Conservation (phyloP, 176 grass and related monocot species). For the Carex scoparia region DNA sequence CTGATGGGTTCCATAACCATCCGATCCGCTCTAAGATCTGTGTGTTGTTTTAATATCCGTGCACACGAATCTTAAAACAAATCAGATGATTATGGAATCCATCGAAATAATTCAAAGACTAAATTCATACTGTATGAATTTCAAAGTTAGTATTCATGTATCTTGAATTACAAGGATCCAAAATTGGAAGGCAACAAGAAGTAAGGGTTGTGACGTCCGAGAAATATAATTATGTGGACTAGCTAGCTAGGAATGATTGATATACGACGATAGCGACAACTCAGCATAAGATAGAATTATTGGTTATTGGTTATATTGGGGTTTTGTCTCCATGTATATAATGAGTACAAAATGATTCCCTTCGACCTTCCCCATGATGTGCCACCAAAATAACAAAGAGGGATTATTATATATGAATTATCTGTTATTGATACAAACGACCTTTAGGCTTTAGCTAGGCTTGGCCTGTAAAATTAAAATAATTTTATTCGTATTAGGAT, state of each 20-base stretch:
- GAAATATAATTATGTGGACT: neutral
- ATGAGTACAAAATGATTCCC: neutral
- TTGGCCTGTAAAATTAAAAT: neutral
- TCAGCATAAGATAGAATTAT: constrained; percentile 20
- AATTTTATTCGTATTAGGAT: too few relatives aligned
- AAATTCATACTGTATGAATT: too few relatives aligned
- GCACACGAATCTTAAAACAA: too few relatives aligned
- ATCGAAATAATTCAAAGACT: too few relatives aligned
- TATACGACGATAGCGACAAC: constrained; percentile 16
- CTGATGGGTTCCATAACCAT: too few relatives aligned
- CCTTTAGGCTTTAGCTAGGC: neutral
- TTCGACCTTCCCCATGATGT: neutral
- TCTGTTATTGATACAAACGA: too few relatives aligned
- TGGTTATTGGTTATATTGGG: neutral
- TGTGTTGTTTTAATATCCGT: too few relatives aligned
- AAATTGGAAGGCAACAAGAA: neutral
- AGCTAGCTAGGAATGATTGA: neutral
- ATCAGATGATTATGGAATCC: too few relatives aligned
- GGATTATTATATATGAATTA: neutral
- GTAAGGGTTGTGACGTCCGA: neutral
- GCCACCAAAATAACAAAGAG: neutral
- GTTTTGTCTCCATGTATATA: constrained; percentile 1
- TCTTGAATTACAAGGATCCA: too few relatives aligned
- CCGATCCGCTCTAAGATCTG: too few relatives aligned
- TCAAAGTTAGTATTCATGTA: too few relatives aligned